Evolutionary conservation across 805 yeast genomes (phyloP), one percentile per base, ranked within the genome.

Genomic region (Wickerhamomyces bovis): DNA sequence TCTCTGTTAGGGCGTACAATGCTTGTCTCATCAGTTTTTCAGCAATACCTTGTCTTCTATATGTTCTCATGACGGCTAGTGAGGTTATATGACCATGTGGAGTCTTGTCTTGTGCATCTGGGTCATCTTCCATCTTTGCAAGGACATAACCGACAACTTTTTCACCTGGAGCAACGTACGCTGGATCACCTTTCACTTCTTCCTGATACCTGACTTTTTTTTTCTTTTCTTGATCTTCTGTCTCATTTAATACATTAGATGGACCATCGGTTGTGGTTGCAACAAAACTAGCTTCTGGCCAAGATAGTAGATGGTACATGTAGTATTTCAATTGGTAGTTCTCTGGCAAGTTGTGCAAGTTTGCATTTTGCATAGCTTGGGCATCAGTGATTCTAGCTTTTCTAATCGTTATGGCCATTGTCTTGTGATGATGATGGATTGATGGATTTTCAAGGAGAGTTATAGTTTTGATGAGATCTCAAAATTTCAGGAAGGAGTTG

Each of bases 201-300:
- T 56, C 39, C 13, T 30, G 26, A 25, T 43, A 48, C 10, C 57
- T 57, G 9, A 44, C 49, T 0, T n/a, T n/a, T n/a, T n/a, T n/a
- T n/a, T n/a, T n/a, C n/a, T n/a, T n/a, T n/a, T 55, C 56, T 11
- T 53, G 52, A 41, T 64, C 57, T 16, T 55, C 45, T 22, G 50
- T 23, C 5, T 45, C 46, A 15, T 48, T 46, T 13, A 41, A 30
- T 18, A 22, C 44, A 26, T 52, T 46, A n/a, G 46, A 33, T 39
- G 43, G 44, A 33, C 42, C 78, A 52, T 78, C 85, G 23, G 83
- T 78, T 2, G 94, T 83, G 1, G 92, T 84, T 16, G 99, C 99
- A 33, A 94, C 98, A 70, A 83, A 94, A 38, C 96, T 87, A 13
- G 95, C 95, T 64, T 92, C 96, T 2, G 99, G 99, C 99, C 99